Conservation (phyloP, 2,329 filamentous ascomycete species). For the Aspergillus pseudotamarii region DNA sequence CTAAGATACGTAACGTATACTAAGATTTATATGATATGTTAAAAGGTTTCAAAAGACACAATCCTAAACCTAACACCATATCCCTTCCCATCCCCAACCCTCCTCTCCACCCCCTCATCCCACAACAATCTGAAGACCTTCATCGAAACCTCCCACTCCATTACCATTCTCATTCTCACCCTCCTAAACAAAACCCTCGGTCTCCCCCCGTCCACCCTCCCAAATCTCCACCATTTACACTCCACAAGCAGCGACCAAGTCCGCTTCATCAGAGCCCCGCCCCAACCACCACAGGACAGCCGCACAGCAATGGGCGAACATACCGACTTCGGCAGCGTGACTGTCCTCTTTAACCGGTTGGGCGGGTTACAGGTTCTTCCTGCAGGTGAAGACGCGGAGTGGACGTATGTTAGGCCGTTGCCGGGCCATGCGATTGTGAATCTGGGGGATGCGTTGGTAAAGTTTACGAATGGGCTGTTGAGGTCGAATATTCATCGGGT, state of each 20-base stretch:
- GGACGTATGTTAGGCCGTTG: slow-evolving; percentile 58
- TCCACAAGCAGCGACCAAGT: slow-evolving; percentile 55
- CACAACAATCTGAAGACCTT: slow-evolving; percentile 46
- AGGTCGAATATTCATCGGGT: slow-evolving; percentile 36
- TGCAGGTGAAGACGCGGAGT: slow-evolving; percentile 45
- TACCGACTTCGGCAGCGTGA: slow-evolving; percentile 61
- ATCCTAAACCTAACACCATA: slow-evolving; percentile 44
- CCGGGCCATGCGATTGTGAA: slow-evolving; percentile 51
- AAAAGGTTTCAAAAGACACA: slow-evolving; percentile 56
- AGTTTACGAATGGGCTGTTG: slow-evolving; percentile 47
- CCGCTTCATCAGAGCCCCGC: slow-evolving; percentile 55
- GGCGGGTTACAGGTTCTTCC: slow-evolving; percentile 58
- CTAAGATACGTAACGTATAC: too few species aligned
- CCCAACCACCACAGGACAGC: slow-evolving; percentile 47
- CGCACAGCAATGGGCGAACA: slow-evolving; percentile 54
- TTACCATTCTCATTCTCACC: slow-evolving; percentile 49
- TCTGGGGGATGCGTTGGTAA: slow-evolving; percentile 48
- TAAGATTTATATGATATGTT: too few species aligned
- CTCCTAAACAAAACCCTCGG: slow-evolving; percentile 49
- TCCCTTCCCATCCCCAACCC: slow-evolving; percentile 45
- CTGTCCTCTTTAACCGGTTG: slow-evolving; percentile 59
- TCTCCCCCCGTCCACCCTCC: slow-evolving; percentile 46
- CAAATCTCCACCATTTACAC: slow-evolving; percentile 50
- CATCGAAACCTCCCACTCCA: slow-evolving; percentile 48
- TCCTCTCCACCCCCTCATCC: slow-evolving; percentile 37